These are phyloP conservation scores for Sporothrix sp. DNA, from an alignment of 2,329 filamentous ascomycete genomes.

Conservation along the genomic window DNA sequence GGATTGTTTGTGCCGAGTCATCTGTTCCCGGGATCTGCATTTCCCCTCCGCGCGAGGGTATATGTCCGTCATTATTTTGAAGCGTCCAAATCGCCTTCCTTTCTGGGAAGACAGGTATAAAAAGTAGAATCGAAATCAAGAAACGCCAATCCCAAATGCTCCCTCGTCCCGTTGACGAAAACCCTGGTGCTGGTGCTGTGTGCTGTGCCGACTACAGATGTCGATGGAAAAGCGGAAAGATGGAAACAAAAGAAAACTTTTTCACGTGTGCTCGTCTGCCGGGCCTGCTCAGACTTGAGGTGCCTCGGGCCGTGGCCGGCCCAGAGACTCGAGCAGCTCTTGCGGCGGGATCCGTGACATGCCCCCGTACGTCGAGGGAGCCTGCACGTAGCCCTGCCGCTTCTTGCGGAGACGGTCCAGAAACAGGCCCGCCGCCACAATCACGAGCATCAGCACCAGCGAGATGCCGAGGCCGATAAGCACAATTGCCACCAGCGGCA, in stretches of 20 bases:
- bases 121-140: neutral
- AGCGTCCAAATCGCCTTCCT: neutral
- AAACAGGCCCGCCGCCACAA: constrained; percentile 65
- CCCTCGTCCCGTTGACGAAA: neutral
- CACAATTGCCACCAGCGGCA: constrained; percentile 68
- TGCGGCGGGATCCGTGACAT: constrained; percentile 51
- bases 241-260: neutral
- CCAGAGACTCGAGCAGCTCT: constrained; percentile 47
- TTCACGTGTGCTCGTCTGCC: neutral
- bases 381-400: constrained; percentile 71
- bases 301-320: constrained; percentile 37
- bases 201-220: neutral
- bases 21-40: neutral
- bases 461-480: constrained; percentile 73
- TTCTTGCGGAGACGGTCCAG: constrained; percentile 68
- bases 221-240: neutral
- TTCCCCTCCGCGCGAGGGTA: neutral
- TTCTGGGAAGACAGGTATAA: neutral
- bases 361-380: constrained; percentile 54
- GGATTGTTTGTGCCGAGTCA: neutral
- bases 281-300: constrained; percentile 36
- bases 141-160: constrained; percentile 1
- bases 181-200: neutral
- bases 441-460: constrained; percentile 64
- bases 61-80: neutral